Base-by-base conservation (phyloP, 805 yeast genomes). In the Myxozyma melibiosi region DNA sequence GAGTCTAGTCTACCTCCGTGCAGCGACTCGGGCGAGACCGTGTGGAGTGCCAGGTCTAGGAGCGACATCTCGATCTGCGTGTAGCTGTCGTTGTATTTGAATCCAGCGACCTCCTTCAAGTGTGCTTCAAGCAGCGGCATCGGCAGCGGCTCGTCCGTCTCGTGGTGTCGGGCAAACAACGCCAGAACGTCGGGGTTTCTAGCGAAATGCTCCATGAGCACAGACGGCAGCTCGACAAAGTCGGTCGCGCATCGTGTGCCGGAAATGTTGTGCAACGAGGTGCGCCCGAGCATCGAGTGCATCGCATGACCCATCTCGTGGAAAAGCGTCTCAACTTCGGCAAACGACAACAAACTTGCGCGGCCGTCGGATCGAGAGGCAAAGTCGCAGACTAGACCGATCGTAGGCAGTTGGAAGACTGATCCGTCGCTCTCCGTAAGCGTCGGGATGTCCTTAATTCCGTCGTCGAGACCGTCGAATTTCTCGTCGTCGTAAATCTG, bases 251-350 rank as follows among this genome's bases (percentile, higher is more conserved):
- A 92, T 57, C 99, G 79, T 0, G 99, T 94, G 2, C 99, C 99
- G 33, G 95, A 85, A 7, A 92, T 86, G 70, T 90, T 94, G 70
- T 94, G 99, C 51, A 92, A 74, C 41, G 85, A 78, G 0, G 99
- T 94, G 61, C 92, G 80, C 0, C 98, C 99, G 20, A 94, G 74
- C 96, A 94, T 92, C 2, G 97, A 89, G 71, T 94, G 99, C 82
- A 94, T 87, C 0, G 98, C 98, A 72, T 94, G 99, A 0, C 99
- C 99, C 96, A 94, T 90, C 73, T 94, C 99, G 72, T 94, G 99
- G 75, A 94, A 94, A 18, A 94, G 74, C 0, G 99, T 94, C 66
- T 92, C 96, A 20, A 92, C 90, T 67, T 94, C 98, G 55, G 79
- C 81, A 55, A 88, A 76, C 11, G 85, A 77, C 38, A 92, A 72